Conservation (phyloP, 352 stramenopile species). For the Globisporangium cylindrosporum region DNA sequence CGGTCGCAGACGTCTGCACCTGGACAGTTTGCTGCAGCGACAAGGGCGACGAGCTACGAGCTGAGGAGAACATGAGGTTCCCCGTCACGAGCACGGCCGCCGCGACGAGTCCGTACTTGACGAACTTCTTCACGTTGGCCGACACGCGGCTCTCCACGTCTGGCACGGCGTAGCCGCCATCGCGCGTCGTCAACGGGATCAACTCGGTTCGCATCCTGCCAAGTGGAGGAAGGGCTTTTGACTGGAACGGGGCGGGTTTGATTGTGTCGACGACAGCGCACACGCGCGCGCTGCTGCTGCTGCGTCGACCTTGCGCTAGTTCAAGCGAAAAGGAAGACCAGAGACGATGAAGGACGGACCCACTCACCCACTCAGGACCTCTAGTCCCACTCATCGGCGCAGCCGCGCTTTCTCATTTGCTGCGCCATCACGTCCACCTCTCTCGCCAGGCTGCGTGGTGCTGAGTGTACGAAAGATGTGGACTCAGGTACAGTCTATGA, state of each 20-base stretch:
- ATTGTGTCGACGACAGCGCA: not conserved
- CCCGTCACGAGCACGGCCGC: constrained; percentile 7
- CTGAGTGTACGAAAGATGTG: not conserved
- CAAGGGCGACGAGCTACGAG: not conserved
- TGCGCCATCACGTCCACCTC: not conserved
- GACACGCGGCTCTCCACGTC: constrained; percentile 11
- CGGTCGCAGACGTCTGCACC: not conserved
- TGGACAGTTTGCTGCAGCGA: not conserved
- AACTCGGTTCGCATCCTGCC: not conserved
- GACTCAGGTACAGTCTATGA: not conserved
- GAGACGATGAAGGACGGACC: not conserved
- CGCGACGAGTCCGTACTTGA: constrained; percentile 11
- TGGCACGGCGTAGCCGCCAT: constrained; percentile 13
- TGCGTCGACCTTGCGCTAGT: not conserved
- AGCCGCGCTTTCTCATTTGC: not conserved
- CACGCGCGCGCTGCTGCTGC: not conserved
- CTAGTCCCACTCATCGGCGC: not conserved
- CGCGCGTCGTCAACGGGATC: constrained; percentile 14
- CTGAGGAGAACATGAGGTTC: constrained; percentile 12
- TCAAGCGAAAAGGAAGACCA: not conserved
- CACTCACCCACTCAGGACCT: not conserved
- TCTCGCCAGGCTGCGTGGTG: not conserved
- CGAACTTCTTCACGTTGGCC: constrained; percentile 12
- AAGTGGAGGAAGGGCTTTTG: not conserved
- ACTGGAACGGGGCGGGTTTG: constrained; percentile 1